Evolutionary conservation across 2,329 filamentous ascomycete genomes (phyloP).

Genomic region (Fusarium siculi): DNA sequence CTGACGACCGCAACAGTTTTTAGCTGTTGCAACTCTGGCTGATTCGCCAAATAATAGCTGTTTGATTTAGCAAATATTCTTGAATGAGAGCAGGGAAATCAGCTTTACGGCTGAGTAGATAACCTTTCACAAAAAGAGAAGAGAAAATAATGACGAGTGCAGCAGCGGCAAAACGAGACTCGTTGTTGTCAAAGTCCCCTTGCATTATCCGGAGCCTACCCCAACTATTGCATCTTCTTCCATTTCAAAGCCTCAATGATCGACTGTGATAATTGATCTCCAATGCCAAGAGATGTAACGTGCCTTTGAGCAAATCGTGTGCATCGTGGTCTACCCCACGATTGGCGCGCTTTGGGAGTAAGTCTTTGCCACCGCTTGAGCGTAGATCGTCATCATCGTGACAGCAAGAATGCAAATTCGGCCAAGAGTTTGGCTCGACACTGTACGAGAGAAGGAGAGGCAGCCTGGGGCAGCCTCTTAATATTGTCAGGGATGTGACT

Average conservation of each 20-base stretch:
- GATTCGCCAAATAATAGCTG: background rate
- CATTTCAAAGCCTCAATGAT: conserved; percentile 3
- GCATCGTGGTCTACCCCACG: background rate
- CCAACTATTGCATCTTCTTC: background rate
- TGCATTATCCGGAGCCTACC: background rate
- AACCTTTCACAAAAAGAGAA: conserved; percentile 10
- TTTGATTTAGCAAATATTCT: background rate
- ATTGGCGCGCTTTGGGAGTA: conserved; percentile 11
- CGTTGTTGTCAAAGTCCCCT: background rate
- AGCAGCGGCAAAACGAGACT: background rate
- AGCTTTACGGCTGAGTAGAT: background rate
- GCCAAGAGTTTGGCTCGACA: background rate
- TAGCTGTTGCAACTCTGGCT: background rate
- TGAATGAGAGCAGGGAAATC: background rate
- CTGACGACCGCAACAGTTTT: background rate
- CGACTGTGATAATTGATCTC: background rate
- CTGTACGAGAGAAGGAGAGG: background rate
- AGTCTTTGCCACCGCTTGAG: conserved; percentile 2
- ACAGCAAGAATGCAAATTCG: background rate
- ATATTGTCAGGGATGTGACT: background rate
- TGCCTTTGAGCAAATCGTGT: background rate
- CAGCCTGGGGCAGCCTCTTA: background rate
- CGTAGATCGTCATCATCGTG: background rate
- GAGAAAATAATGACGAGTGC: conserved; percentile 8
- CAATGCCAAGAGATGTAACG: conserved; percentile 1